Evolutionary conservation across 345 rosid species (phyloP).

Genomic region (Streptanthus diversifolius): DNA sequence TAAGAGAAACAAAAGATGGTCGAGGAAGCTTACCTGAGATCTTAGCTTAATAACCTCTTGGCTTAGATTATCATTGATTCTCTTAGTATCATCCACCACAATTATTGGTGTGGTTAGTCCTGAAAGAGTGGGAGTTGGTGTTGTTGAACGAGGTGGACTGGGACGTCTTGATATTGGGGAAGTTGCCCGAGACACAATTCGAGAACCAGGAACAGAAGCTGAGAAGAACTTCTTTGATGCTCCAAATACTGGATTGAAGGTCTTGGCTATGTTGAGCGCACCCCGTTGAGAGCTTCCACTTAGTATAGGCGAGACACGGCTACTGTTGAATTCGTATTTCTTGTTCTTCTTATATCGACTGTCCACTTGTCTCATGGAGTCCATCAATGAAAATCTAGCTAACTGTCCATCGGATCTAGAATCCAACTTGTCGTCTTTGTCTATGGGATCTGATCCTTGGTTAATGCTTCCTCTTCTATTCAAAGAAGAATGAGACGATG

Average conservation of each 20-base stretch:
- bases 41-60: constrained; percentile 88
- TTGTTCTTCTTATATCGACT: constrained; percentile 71
- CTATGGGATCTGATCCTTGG: constrained; percentile 54
- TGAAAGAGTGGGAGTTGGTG: constrained; percentile 91
- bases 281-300: constrained; percentile 89
- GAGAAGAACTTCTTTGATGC: constrained; percentile 96
- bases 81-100: constrained; percentile 66
- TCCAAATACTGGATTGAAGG: constrained; percentile 83
- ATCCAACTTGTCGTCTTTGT: constrained; percentile 83
- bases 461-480: constrained; percentile 76
- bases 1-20: background rate
- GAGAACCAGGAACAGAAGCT: constrained; percentile 98
- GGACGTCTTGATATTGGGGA: constrained; percentile 94
- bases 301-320: constrained; percentile 95
- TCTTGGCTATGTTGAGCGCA: constrained; percentile 67
- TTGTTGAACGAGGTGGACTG: constrained; percentile 97
- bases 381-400: constrained; percentile 83
- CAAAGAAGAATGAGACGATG: constrained; percentile 60
- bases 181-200: constrained; percentile 97
- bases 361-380: constrained; percentile 75
- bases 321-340: constrained; percentile 85
- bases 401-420: constrained; percentile 72
- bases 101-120: constrained; percentile 86
- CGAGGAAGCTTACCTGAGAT: constrained; percentile 58
- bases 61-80: constrained; percentile 69